phyloP scores from a whole-genome alignment of 2,329 filamentous ascomycete genomes.

The Cordyceps tenuipes region DNA sequence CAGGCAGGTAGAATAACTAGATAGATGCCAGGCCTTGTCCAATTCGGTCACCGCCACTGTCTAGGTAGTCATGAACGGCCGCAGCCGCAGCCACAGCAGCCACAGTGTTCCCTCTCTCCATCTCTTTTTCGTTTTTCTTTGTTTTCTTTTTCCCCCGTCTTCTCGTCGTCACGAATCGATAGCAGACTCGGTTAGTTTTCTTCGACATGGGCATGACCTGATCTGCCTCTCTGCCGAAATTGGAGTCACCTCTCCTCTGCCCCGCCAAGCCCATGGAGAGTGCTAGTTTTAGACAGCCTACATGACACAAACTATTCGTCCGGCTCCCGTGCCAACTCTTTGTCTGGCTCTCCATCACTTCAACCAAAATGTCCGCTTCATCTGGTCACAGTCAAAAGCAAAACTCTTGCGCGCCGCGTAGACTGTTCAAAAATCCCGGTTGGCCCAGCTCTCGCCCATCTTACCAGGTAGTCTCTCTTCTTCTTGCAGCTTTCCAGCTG shows the following conservation, averaged over 20 bases:
- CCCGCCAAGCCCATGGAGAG: background rate
- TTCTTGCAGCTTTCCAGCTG: background rate
- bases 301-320: background rate
- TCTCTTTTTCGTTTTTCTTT: too few relatives aligned
- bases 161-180: too few relatives aligned
- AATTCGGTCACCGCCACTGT: too few relatives aligned
- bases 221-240: background rate
- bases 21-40: too few relatives aligned
- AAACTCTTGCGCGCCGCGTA: slow-evolving; percentile 5
- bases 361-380: too few relatives aligned
- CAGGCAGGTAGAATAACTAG: too few relatives aligned
- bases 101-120: too few relatives aligned
- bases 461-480: background rate
- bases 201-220: too few relatives aligned
- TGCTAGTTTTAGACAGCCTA: background rate
- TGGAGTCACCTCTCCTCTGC: background rate
- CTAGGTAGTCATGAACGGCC: too few relatives aligned
- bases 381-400: background rate
- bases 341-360: background rate
- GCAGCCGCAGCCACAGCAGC: too few relatives aligned
- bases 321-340: background rate
- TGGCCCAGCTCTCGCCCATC: background rate
- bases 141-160: too few relatives aligned
- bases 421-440: background rate
- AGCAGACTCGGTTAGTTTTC: too few relatives aligned